Conservation (phyloP, 1,284 basidiomycete genomes). For the Polyporus tsugae region DNA sequence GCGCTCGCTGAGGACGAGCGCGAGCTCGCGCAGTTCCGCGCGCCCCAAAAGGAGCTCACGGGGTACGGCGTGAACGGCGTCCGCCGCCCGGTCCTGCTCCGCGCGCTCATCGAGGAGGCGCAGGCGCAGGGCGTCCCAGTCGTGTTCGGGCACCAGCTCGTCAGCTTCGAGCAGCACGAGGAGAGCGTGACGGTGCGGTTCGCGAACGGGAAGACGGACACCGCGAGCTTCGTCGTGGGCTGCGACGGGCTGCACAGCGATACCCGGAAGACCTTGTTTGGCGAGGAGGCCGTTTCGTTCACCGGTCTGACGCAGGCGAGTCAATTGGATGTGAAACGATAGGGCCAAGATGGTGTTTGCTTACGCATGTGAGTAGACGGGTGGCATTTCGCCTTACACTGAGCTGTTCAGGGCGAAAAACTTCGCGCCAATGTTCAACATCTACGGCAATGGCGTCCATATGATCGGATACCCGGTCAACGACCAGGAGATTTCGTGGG, state of each 20-base stretch:
- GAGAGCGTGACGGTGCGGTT: constrained; percentile 47
- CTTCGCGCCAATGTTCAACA: constrained; percentile 41
- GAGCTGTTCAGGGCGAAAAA: constrained; percentile 22
- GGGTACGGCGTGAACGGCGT: constrained; percentile 43
- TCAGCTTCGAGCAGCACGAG: constrained; percentile 43
- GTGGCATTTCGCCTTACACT: constrained; percentile 47
- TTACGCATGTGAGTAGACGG: constrained; percentile 38
- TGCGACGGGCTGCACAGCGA: constrained; percentile 57
- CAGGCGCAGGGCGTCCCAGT: constrained; percentile 46
- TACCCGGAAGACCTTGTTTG: constrained; percentile 51
- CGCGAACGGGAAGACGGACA: constrained; percentile 48
- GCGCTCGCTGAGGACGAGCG: constrained; percentile 43
- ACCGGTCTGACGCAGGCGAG: constrained; percentile 52
- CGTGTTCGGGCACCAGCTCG: constrained; percentile 48
- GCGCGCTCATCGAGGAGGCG: constrained; percentile 45
- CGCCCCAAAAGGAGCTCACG: constrained; percentile 35
- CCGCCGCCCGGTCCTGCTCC: constrained; percentile 44
- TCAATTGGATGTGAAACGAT: not conserved
- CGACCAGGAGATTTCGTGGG: constrained; percentile 47
- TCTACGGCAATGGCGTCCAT: constrained; percentile 49
- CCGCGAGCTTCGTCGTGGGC: constrained; percentile 52
- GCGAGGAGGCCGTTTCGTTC: constrained; percentile 47
- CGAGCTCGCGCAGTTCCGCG: constrained; percentile 40
- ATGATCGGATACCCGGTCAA: constrained; percentile 50
- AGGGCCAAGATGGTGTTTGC: not conserved